Evolutionary conservation across 2,329 filamentous ascomycete genomes (phyloP).

Genomic region (Chaetomiaceae sp.): DNA sequence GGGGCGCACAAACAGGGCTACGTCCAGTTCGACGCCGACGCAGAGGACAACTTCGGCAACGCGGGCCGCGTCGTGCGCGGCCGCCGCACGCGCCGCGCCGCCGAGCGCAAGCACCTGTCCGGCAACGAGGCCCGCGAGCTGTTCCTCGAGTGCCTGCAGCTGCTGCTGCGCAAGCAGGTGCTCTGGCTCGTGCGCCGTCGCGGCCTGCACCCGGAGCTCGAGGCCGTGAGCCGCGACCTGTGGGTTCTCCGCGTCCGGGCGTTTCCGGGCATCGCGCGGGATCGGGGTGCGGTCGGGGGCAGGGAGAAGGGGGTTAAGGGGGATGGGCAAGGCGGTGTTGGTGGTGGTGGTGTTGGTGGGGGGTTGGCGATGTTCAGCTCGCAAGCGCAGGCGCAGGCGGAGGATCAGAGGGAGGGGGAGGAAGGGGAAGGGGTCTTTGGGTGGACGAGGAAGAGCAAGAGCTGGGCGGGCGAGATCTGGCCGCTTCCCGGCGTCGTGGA

Average conservation of each 20-base stretch:
- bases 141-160: slow-evolving; percentile 77
- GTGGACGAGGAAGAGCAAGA: slow-evolving; percentile 28
- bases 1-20: slow-evolving; percentile 38
- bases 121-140: slow-evolving; percentile 68
- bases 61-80: slow-evolving; percentile 50
- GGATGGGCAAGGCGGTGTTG: slow-evolving; percentile 40
- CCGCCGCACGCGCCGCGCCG: slow-evolving; percentile 52
- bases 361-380: slow-evolving; percentile 51
- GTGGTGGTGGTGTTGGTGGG: slow-evolving; percentile 29
- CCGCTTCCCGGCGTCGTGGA: slow-evolving; percentile 64
- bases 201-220: slow-evolving; percentile 64
- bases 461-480: slow-evolving; percentile 45
- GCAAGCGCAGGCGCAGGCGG: slow-evolving; percentile 48
- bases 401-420: slow-evolving; percentile 26
- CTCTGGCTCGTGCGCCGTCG: slow-evolving; percentile 63
- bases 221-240: slow-evolving; percentile 73
- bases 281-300: slow-evolving; percentile 23
- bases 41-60: slow-evolving; percentile 63
- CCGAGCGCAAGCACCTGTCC: slow-evolving; percentile 48
- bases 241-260: slow-evolving; percentile 65
- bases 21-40: slow-evolving; percentile 51
- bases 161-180: slow-evolving; percentile 77
- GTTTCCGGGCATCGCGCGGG: slow-evolving; percentile 49
- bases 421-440: background rate
- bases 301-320: slow-evolving; percentile 25